phyloP scores from a whole-genome alignment of 139 green algal genomes.

The Coccomyxa sp. region DNA sequence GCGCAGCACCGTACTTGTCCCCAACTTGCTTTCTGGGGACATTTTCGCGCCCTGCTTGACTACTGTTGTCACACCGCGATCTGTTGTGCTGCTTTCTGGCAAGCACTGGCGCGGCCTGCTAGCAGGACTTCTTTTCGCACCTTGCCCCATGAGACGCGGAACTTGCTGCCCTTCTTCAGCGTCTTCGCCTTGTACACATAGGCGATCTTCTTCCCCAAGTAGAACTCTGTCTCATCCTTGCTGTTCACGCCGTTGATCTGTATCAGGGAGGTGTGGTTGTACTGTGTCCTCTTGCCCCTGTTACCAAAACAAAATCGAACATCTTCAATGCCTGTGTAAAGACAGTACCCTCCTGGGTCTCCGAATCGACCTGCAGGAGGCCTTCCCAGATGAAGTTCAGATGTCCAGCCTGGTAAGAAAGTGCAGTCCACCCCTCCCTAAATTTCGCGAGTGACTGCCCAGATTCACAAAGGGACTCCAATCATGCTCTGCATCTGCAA shows the following conservation, averaged over 20 bases:
- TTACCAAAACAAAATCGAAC: neutral
- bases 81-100: neutral
- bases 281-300: slow-evolving; percentile 77
- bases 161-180: slow-evolving; percentile 88
- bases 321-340: neutral
- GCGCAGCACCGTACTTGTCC: neutral
- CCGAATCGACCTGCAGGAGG: neutral
- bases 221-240: slow-evolving; percentile 89
- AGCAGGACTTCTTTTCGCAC: slow-evolving; percentile 13
- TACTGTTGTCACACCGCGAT: neutral
- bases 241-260: slow-evolving; percentile 87
- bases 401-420: neutral
- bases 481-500: neutral
- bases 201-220: slow-evolving; percentile 95
- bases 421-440: neutral
- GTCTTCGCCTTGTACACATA: slow-evolving; percentile 99
- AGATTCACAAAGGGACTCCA: neutral
- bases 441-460: neutral
- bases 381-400: neutral
- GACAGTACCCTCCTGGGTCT: no score
- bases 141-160: slow-evolving; percentile 95
- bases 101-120: neutral
- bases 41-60: no score
- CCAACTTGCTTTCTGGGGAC: no score
- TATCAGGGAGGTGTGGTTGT: slow-evolving; percentile 86